Percentiles rank a stretch among this genome's conserved stretches.
Conservation (phyloP, 1,284 basidiomycete genomes). For the Ustilago tritici region DNA sequence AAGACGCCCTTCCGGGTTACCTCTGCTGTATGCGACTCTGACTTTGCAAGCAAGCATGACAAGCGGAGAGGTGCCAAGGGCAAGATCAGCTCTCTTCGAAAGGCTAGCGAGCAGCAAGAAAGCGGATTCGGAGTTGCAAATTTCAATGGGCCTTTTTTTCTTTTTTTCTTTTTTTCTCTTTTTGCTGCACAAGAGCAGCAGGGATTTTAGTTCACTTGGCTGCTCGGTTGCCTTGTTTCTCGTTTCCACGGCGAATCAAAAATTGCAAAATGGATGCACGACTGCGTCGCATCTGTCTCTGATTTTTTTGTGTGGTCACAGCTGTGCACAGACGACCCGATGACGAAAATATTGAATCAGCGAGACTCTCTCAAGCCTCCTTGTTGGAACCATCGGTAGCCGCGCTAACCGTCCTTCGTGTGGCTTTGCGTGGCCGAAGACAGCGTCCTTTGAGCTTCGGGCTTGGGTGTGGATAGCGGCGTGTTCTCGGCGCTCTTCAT, state of each 20-base stretch:
- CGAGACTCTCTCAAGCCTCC: neutral
- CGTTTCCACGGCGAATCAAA: conserved; percentile 11
- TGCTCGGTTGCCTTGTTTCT: neutral
- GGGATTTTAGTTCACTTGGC: neutral
- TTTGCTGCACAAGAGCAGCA: neutral
- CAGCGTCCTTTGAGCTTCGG: conserved; percentile 22
- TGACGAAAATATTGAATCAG: conserved; percentile 10
- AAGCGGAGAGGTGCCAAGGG: conserved; percentile 5
- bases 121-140: conserved; percentile 3
- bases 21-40: neutral
- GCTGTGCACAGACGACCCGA: conserved; percentile 12
- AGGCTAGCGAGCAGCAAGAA: neutral
- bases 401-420: conserved; percentile 4
- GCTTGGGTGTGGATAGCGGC: conserved; percentile 42
- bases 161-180: neutral
- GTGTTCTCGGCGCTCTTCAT: conserved; percentile 58
- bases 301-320: neutral
- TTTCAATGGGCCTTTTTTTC: neutral
- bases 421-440: conserved; percentile 3
- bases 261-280: conserved; percentile 2
- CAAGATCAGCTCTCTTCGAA: neutral
- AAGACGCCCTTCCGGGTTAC: neutral
- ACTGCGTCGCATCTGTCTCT: neutral
- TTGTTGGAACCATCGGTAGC: neutral
- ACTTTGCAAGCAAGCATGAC: neutral